Percentiles rank a stretch among this genome's conserved stretches.
phyloP scores from a whole-genome alignment of 768 basidiomycete species.

The Floccularia luteovirens region DNA sequence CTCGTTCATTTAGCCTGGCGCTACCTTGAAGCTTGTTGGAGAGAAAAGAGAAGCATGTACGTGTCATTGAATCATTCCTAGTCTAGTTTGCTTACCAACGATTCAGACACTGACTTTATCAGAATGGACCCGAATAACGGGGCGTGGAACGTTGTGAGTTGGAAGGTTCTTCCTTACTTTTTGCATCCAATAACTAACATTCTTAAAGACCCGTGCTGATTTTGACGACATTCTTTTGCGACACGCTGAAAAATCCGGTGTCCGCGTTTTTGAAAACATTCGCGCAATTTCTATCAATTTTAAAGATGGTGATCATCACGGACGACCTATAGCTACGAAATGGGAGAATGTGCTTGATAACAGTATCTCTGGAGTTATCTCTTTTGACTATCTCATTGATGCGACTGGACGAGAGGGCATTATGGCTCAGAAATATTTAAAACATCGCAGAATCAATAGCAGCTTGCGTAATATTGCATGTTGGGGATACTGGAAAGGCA shows the following conservation, averaged over 20 bases:
- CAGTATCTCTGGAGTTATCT: constrained; percentile 30
- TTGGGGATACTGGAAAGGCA: constrained; percentile 62
- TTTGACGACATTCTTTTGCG: constrained; percentile 51
- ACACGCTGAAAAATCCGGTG: constrained; percentile 42
- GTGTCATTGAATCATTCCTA: constrained; percentile 9
- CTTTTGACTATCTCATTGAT: constrained; percentile 57
- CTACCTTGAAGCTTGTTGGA: constrained; percentile 51
- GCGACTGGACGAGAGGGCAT: constrained; percentile 54
- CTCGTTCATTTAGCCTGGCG: constrained; percentile 37
- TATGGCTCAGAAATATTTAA: constrained; percentile 51
- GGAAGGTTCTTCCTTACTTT: background rate
- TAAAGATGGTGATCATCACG: constrained; percentile 21
- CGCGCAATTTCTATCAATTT: constrained; percentile 40
- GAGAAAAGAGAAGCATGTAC: constrained; percentile 50
- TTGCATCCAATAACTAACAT: background rate
- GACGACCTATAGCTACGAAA: constrained; percentile 28
- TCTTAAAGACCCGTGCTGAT: constrained; percentile 43
- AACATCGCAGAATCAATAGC: constrained; percentile 45
- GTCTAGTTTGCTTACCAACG: background rate
- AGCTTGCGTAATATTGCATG: constrained; percentile 50
- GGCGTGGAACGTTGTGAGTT: constrained; percentile 57
- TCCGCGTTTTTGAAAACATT: constrained; percentile 37
- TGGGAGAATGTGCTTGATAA: constrained; percentile 24
- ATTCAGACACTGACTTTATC: constrained; percentile 53
- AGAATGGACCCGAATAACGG: constrained; percentile 36